Evolutionary conservation across 2,329 filamentous ascomycete species (phyloP).

Genomic region (Aspergillus puulaauensis): DNA sequence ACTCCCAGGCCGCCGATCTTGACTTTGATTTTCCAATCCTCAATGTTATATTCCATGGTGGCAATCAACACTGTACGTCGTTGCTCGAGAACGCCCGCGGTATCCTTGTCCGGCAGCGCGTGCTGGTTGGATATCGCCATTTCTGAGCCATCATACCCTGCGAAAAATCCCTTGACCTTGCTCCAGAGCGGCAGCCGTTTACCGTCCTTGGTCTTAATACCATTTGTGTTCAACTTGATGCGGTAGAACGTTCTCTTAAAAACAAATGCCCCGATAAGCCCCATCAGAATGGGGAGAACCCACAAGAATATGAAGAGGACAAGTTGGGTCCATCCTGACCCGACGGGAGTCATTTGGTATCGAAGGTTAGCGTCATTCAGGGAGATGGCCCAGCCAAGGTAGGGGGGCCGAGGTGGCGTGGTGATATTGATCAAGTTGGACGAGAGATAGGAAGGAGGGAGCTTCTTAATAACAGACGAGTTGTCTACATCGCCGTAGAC

Average conservation of each 20-base stretch:
- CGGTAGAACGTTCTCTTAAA: slow-evolving; percentile 64
- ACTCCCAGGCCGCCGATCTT: slow-evolving; percentile 70
- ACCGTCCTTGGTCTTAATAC: slow-evolving; percentile 51
- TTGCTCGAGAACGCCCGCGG: slow-evolving; percentile 33
- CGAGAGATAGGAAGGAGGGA: slow-evolving; percentile 56
- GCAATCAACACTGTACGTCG: slow-evolving; percentile 63
- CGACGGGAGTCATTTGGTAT: slow-evolving; percentile 54
- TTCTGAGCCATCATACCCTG: too few species aligned
- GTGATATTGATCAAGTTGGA: slow-evolving; percentile 55
- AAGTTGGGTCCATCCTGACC: slow-evolving; percentile 56
- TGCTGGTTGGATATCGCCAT: slow-evolving; percentile 36
- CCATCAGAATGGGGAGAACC: slow-evolving; percentile 52
- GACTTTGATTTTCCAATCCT: slow-evolving; percentile 69
- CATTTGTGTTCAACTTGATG: slow-evolving; percentile 62
- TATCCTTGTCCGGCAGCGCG: slow-evolving; percentile 36
- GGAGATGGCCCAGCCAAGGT: slow-evolving; percentile 56
- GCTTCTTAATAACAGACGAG: slow-evolving; percentile 29
- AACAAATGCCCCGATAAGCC: slow-evolving; percentile 46
- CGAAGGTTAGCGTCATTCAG: slow-evolving; percentile 52
- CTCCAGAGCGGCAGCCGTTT: slow-evolving; percentile 32
- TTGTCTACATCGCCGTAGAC: slow-evolving; percentile 60
- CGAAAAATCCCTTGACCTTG: too few species aligned
- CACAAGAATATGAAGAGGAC: slow-evolving; percentile 54
- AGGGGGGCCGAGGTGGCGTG: slow-evolving; percentile 52
- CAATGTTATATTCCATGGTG: slow-evolving; percentile 71